Percentiles rank a stretch among this genome's conserved stretches.
Conservation (phyloP, 495 filamentous ascomycete genomes). For the Penicillium taxi region DNA sequence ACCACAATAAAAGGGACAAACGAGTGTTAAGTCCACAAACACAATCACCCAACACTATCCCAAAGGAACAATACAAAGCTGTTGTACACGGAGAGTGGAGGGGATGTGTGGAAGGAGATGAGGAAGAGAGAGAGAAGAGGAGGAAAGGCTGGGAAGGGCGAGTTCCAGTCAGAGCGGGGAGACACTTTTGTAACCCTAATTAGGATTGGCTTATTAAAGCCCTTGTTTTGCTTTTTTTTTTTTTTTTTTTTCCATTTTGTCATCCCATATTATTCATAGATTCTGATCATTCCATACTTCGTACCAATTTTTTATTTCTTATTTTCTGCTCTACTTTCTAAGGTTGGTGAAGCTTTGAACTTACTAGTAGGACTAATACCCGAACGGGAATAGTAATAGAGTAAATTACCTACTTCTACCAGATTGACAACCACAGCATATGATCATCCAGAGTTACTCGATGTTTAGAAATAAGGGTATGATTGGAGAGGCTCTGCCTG, state of each 20-base stretch:
- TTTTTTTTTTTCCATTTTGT: not conserved
- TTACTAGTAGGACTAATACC: too few relatives aligned
- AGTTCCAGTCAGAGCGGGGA: slow-evolving; percentile 25
- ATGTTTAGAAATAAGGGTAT: slow-evolving; percentile 9
- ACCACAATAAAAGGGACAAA: slow-evolving; percentile 11
- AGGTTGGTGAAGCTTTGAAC: too few relatives aligned
- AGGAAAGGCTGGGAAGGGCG: slow-evolving; percentile 20
- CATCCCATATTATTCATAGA: too few relatives aligned
- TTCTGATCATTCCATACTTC: too few relatives aligned
- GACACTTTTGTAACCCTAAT: slow-evolving; percentile 18
- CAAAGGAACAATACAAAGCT: slow-evolving; percentile 21
- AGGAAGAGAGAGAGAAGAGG: slow-evolving; percentile 23
- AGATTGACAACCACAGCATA: slow-evolving; percentile 12
- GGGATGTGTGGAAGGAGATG: slow-evolving; percentile 23
- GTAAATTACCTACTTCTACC: not conserved
- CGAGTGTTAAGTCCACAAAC: slow-evolving; percentile 15
- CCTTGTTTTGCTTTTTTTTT: slow-evolving; percentile 7
- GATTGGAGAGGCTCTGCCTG: slow-evolving; percentile 18
- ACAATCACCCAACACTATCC: slow-evolving; percentile 16
- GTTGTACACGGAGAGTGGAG: slow-evolving; percentile 35
- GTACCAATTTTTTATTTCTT: too few relatives aligned
- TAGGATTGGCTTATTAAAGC: slow-evolving; percentile 13
- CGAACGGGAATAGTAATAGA: too few relatives aligned
- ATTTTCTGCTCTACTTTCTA: too few relatives aligned
- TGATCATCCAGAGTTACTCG: slow-evolving; percentile 17